Evolutionary conservation across 495 filamentous ascomycete genomes (phyloP), one percentile per base, ranked within the genome.

Genomic region (Mycothermus thermophilus): DNA sequence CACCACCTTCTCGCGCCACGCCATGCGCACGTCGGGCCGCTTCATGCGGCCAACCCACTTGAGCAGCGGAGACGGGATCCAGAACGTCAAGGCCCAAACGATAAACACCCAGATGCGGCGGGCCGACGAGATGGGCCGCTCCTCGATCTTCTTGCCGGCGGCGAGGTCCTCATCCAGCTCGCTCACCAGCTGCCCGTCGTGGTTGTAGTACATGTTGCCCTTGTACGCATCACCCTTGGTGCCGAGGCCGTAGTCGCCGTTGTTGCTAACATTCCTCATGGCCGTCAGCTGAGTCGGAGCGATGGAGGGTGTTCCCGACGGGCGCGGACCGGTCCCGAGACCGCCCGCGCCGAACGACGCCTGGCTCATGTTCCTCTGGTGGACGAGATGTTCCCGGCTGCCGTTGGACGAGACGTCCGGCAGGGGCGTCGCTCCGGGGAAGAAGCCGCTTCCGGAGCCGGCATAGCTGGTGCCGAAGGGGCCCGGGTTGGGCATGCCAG

Each of bases 1-100:
- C 4, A 93, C 76, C 25, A 97, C 24, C 58, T 97, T 97, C 47
- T 97, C 90, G 52, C 88, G 66, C 90, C 90, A 97, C 4, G 90
- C 90, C 74, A 96, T 80, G 1, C 90, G 80, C 27, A 97, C 82
- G 59, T 97, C 90, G 1, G 90, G 90, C 27, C 90, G 76, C 60
- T 93, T 93, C 90, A 96, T 97, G 13, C 90, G 79, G 12, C 90
- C 90, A 41, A 96, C 45, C 34, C 70, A 79, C n/a, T 66, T 65
- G 2, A 97, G 70, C 1, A 77, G 33, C 32, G 85, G 85, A 2
- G 87, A 94, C 1, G 90, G 90, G 42, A 94, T 92, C 85, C 84
- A 96, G 50, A 83, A 96, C 2, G 90, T 96, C 30, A 87, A 41
- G 4, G 71, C 66, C 88, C 87, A 96, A 9, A 88, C 82, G 15